These are phyloP conservation scores for Penicillium robsamsonii DNA, from an alignment of 495 filamentous ascomycete species.

Conservation along the genomic window DNA sequence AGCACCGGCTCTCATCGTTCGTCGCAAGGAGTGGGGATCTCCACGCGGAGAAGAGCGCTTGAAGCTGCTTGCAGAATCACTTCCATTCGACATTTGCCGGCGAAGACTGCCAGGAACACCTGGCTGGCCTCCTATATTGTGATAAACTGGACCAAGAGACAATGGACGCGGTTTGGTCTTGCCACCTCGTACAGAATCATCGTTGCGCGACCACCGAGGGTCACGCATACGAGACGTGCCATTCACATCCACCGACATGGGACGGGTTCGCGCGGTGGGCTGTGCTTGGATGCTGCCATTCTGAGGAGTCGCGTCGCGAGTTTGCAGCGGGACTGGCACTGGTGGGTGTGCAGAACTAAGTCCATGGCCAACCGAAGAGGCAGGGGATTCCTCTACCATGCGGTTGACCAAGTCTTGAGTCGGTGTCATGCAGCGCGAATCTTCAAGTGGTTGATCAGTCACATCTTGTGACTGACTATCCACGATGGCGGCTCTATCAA, in stretches of 20 bases:
- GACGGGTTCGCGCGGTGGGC: slow-evolving; percentile 20
- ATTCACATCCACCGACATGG: slow-evolving; percentile 25
- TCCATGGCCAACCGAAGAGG: slow-evolving; percentile 14
- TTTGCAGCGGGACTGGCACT: slow-evolving; percentile 12
- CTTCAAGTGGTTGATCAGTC: slow-evolving; percentile 20
- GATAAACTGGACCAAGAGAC: slow-evolving; percentile 30
- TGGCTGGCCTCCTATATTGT: slow-evolving; percentile 2
- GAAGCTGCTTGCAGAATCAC: slow-evolving; percentile 64
- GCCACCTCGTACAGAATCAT: slow-evolving; percentile 4
- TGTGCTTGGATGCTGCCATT: slow-evolving; percentile 16
- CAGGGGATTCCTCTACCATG: slow-evolving; percentile 22
- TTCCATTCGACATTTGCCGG: slow-evolving; percentile 49
- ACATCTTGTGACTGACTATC: slow-evolving; percentile 16
- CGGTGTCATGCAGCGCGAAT: slow-evolving; percentile 27
- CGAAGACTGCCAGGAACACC: slow-evolving; percentile 18
- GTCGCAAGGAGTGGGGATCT: slow-evolving; percentile 50
- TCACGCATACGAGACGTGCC: slow-evolving; percentile 13
- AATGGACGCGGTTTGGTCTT: slow-evolving; percentile 24
- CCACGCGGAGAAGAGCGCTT: slow-evolving; percentile 42
- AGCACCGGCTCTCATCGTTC: slow-evolving; percentile 50
- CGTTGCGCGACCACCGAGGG: slow-evolving; percentile 13
- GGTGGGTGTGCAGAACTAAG: slow-evolving; percentile 26
- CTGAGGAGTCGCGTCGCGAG: neutral
- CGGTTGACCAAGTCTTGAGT: slow-evolving; percentile 16
- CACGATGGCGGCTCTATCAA: slow-evolving; percentile 11